Evolutionary conservation across 495 filamentous ascomycete genomes (phyloP).

Genomic region (Xylaria cubensis): DNA sequence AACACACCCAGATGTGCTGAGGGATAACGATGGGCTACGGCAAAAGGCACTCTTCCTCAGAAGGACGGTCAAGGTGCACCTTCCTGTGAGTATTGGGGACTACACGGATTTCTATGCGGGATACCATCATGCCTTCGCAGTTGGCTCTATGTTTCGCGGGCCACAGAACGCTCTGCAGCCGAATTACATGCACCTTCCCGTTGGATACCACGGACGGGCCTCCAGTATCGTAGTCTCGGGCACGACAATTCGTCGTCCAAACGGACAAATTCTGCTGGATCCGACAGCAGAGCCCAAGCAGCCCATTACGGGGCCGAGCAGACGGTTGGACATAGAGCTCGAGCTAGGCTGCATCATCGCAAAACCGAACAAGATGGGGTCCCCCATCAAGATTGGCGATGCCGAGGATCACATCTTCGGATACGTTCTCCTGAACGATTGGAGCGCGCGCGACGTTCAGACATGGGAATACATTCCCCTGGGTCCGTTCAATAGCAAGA

Average conservation of each 20-base stretch:
- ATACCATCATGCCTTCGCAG: slow-evolving; percentile 82
- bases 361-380: slow-evolving; percentile 69
- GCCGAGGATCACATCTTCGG: slow-evolving; percentile 86
- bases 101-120: slow-evolving; percentile 99
- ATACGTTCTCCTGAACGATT: slow-evolving; percentile 90
- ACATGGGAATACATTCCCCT: slow-evolving; percentile 88
- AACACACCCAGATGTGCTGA: slow-evolving; percentile 36
- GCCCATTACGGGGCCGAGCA: slow-evolving; percentile 67
- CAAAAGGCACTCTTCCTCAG: slow-evolving; percentile 53
- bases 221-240: slow-evolving; percentile 81
- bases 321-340: slow-evolving; percentile 83
- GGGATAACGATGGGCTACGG: slow-evolving; percentile 43
- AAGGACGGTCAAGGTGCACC: slow-evolving; percentile 69
- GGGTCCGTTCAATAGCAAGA: slow-evolving; percentile 90
- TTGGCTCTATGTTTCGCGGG: slow-evolving; percentile 85
- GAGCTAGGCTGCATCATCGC: slow-evolving; percentile 86
- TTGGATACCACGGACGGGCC: slow-evolving; percentile 86
- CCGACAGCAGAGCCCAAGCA: slow-evolving; percentile 62
- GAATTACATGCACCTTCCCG: slow-evolving; percentile 90
- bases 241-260: slow-evolving; percentile 74
- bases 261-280: slow-evolving; percentile 80
- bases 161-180: slow-evolving; percentile 79
- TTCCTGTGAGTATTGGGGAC: slow-evolving; percentile 90
- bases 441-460: slow-evolving; percentile 92
- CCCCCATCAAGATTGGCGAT: slow-evolving; percentile 61